A percentile compares a stretch with the other conserved stretches of the same genome.
Conservation (phyloP, 2,329 filamentous ascomycete genomes). For the Aspergillus tubingensis region DNA sequence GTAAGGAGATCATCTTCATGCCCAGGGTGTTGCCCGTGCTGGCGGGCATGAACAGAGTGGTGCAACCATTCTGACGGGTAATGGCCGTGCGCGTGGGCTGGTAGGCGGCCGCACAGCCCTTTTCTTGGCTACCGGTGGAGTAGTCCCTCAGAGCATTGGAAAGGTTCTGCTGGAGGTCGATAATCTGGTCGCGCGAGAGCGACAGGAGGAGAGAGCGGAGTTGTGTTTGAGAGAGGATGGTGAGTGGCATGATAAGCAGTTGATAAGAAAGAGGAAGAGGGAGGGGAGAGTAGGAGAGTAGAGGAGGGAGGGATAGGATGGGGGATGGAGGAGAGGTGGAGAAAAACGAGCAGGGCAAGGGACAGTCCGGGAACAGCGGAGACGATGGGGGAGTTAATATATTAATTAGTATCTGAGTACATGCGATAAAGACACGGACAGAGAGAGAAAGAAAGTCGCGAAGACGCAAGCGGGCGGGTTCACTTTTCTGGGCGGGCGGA, state of each 20-base stretch:
- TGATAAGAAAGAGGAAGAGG: too few species aligned
- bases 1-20: slow-evolving; percentile 65
- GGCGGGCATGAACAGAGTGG: slow-evolving; percentile 68
- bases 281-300: too few species aligned
- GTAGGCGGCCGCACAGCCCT: slow-evolving; percentile 60
- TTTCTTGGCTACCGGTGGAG: slow-evolving; percentile 61
- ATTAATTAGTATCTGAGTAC: too few species aligned
- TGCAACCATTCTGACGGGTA: slow-evolving; percentile 61
- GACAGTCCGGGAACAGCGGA: too few species aligned
- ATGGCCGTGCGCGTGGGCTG: slow-evolving; percentile 65
- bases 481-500: not conserved
- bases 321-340: too few species aligned
- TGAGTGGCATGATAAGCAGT: slow-evolving; percentile 56
- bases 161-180: slow-evolving; percentile 59
- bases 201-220: slow-evolving; percentile 58
- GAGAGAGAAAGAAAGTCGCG: not conserved
- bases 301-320: too few species aligned
- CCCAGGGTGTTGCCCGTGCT: slow-evolving; percentile 61
- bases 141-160: slow-evolving; percentile 65
- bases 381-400: too few species aligned
- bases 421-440: too few species aligned
- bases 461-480: not conserved
- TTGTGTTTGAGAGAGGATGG: slow-evolving; percentile 59
- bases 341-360: too few species aligned
- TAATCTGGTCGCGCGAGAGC: slow-evolving; percentile 58